These are phyloP conservation scores for Spirogloea muscicola DNA, from an alignment of 139 green algal genomes.

Conservation along the genomic window DNA sequence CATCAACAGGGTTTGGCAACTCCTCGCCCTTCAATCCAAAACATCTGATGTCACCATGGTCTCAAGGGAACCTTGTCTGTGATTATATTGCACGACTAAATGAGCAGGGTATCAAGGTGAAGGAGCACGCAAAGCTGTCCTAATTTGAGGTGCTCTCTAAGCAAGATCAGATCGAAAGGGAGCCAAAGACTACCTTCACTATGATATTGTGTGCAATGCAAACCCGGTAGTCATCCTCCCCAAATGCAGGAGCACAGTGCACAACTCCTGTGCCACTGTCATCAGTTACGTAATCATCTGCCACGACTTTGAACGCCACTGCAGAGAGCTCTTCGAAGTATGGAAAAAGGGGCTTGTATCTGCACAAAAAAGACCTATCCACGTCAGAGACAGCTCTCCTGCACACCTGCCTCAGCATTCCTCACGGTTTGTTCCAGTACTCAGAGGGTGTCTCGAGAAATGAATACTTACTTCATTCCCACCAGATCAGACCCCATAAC, in stretches of 20 bases:
- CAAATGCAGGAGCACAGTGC: slow-evolving; percentile 93
- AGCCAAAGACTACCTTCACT: slow-evolving; percentile 31
- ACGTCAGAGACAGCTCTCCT: no score
- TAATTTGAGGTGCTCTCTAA: no score
- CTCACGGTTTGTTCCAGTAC: no score
- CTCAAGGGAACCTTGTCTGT: no score
- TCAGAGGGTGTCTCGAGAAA: not conserved
- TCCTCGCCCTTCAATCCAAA: slow-evolving; percentile 67
- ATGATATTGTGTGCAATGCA: slow-evolving; percentile 78
- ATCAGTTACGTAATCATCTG: slow-evolving; percentile 89
- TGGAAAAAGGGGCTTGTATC: slow-evolving; percentile 90
- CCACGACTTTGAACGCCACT: slow-evolving; percentile 69
- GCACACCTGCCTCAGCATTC: no score
- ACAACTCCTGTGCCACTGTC: slow-evolving; percentile 90
- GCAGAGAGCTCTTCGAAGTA: slow-evolving; percentile 76
- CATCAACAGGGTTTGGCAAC: slow-evolving; percentile 88
- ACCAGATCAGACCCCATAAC: slow-evolving; percentile 73
- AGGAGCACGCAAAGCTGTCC: no score
- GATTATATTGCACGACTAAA: no score
- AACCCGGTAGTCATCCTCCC: slow-evolving; percentile 96
- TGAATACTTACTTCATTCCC: slow-evolving; percentile 54
- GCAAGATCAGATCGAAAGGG: not conserved
- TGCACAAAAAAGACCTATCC: no score
- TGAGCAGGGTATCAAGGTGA: no score
- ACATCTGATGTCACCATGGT: no score